Base-by-base conservation (phyloP, 805 yeast genomes). In the Ogataea nitratoaversa region DNA sequence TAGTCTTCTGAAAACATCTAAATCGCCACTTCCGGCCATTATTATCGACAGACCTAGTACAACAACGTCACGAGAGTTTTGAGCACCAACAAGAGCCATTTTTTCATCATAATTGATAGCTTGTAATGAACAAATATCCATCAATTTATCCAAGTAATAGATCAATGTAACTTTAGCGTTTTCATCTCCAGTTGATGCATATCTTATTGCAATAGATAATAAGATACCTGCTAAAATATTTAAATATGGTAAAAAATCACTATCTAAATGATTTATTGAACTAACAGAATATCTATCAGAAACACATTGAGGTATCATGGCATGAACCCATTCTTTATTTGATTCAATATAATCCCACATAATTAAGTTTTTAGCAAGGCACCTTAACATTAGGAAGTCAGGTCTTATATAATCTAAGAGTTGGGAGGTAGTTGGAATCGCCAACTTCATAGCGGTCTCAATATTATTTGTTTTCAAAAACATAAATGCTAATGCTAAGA, bases 1-100 rank as follows among this genome's bases (percentile, higher is more conserved):
- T 32, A 87, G 66, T 38, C 96, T 70, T 50, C 90, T 71, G 48
- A 93, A 74, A 0, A 81, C 76, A 32, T 79, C 84, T 39, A 90
- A 62, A 57, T 93, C 96, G 1, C 99, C 98, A 13, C 89, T 78
- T 1, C 96, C 96, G 2, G 95, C 90, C 85, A 88, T 84, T 0
- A 89, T 72, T 20, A 87, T 68, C 0, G 96, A 75, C 6, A 76
- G 59, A 8, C 93, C 74, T 5, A 91, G 59, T 1, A 82, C 72
- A 12, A 88, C 49, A 1, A 82, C 65, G 46, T 79, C 79, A 35
- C 80, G 78, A 24, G 81, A 66, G 25, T 72, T 73, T 17, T 70
- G 62, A 1, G 83, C 73, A 8, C 85, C 73, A 32, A 68, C 62
- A 30, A 69, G 63, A 0, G 87, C 72, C 27, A 84, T 60, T 39